Base-by-base conservation (phyloP, 73 alveolate species). In the Blepharisma japonicum region DNA sequence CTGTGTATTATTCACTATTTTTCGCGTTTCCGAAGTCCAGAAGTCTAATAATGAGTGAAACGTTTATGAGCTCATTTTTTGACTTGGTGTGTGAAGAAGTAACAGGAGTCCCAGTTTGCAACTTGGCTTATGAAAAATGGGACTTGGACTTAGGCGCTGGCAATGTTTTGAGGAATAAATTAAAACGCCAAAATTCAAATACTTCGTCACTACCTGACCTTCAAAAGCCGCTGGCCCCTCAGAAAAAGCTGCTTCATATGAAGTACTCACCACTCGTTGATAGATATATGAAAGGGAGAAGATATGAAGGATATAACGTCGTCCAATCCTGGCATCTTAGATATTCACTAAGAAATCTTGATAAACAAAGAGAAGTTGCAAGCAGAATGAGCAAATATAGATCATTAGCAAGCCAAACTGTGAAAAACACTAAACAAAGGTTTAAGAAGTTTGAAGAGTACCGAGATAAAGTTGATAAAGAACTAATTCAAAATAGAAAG, bases 11-110 rank as follows among this genome's bases (percentile, higher is more conserved):
- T 66, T 89, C 94, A 1, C 78, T 89, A 50, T 92, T 87, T 82
- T 86, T 81, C 61, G 98, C 98, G 0, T 92, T 82, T 71, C 98
- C 98, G 8, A 89, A 92, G 83, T 83, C 94, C 42, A 68, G 98
- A 39, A 84, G 86, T 51, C 56, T 77, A 55, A 84, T 92, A 20
- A 38, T 76, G 49, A 83, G 87, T 6, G 89, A 89, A 6, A 87
- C 82, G 55, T 61, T 61, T 25, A 61, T 61, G 74, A 61, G 46
- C 47, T 20, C 14, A 8, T 25, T 61, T 18, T 61, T 61, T 61
- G 23, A 39, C 18, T 86, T 83, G 14, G 83, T 92, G 78, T 76
- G 91, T 4, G 84, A 84, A 76, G 68, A 89, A 80, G 86, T 89
- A 77, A 92, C 94, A 50, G 98, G 96, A 71, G 83, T 91, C 83